These are phyloP conservation scores for Papiliotrema laurentii DNA, from an alignment of 1,284 basidiomycete species.

Conservation along the genomic window DNA sequence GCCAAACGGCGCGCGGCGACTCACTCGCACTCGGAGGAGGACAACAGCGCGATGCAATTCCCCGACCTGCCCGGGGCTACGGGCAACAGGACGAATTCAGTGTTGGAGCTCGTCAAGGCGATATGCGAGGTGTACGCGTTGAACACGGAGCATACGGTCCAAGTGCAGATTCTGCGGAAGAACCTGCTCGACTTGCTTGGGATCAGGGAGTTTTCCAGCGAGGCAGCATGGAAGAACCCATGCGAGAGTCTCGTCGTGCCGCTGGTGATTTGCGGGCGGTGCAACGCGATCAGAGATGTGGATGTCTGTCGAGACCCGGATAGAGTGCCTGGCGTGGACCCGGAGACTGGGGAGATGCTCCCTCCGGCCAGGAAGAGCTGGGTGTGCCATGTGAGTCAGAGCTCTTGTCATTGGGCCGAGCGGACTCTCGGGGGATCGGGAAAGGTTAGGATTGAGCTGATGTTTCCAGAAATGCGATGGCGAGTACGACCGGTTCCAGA, in stretches of 20 bases:
- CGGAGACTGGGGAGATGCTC: slow-evolving; percentile 28
- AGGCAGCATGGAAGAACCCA: slow-evolving; percentile 83
- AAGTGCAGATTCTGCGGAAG: slow-evolving; percentile 82
- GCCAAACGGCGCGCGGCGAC: slow-evolving; percentile 65
- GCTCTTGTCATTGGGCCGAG: too few species aligned
- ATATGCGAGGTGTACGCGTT: slow-evolving; percentile 75
- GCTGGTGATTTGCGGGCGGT: slow-evolving; percentile 85
- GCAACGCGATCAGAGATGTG: slow-evolving; percentile 83
- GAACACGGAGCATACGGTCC: slow-evolving; percentile 71
- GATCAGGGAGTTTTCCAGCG: slow-evolving; percentile 78
- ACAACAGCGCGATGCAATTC: slow-evolving; percentile 64
- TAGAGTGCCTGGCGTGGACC: slow-evolving; percentile 57
- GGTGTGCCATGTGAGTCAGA: slow-evolving; percentile 45
- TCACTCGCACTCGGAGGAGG: slow-evolving; percentile 52
- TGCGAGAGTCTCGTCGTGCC: slow-evolving; percentile 84
- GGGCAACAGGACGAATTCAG: slow-evolving; percentile 64
- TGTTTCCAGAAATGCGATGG: slow-evolving; percentile 60
- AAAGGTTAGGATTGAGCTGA: slow-evolving; percentile 15
- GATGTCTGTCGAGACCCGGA: slow-evolving; percentile 94
- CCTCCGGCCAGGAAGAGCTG: slow-evolving; percentile 47
- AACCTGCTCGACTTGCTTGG: slow-evolving; percentile 85
- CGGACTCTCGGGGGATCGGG: too few species aligned
- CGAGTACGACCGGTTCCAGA: slow-evolving; percentile 77
- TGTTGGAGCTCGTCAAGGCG: slow-evolving; percentile 88
- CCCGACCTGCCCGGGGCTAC: slow-evolving; percentile 84